These are phyloP conservation scores for Trichothecium roseum DNA, from an alignment of 2,329 filamentous ascomycete species.

Conservation along the genomic window DNA sequence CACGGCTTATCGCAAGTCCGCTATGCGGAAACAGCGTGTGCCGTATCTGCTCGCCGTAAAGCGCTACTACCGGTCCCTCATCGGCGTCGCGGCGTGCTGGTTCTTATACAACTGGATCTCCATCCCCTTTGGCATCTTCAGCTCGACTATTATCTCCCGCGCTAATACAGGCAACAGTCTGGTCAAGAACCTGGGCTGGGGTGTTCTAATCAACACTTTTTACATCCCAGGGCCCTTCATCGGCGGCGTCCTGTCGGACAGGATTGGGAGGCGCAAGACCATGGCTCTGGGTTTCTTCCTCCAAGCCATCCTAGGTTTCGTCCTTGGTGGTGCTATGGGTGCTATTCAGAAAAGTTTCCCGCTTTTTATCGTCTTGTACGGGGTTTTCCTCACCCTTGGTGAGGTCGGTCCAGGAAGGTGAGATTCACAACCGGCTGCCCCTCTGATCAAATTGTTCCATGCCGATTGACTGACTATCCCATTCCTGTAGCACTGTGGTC, in stretches of 20 bases:
- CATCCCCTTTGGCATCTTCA: conserved; percentile 44
- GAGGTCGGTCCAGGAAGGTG: conserved; percentile 39
- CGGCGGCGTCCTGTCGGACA: conserved; percentile 36
- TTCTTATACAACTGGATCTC: conserved; percentile 45
- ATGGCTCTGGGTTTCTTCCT: conserved; percentile 38
- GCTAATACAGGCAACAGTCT: conserved; percentile 29
- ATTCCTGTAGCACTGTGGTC: conserved; percentile 21
- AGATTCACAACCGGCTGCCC: conserved; percentile 1
- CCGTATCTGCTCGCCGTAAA: conserved; percentile 37
- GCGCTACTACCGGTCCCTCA: conserved; percentile 36
- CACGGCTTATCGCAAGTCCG: conserved; percentile 34
- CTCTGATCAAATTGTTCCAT: neutral
- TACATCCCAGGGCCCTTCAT: conserved; percentile 36
- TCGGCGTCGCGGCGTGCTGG: conserved; percentile 38
- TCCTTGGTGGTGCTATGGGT: conserved; percentile 34
- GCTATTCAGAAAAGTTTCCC: conserved; percentile 35
- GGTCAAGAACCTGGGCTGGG: conserved; percentile 31
- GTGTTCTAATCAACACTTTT: conserved; percentile 38
- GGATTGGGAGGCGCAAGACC: conserved; percentile 36
- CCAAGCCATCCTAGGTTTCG: conserved; percentile 34
- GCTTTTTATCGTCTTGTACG: conserved; percentile 40
- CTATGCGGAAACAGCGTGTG: conserved; percentile 30
- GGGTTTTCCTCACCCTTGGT: conserved; percentile 35
- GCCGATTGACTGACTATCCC: neutral
- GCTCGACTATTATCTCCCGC: conserved; percentile 37